These are phyloP conservation scores for Termitomyces sp. DNA, from an alignment of 768 basidiomycete genomes.

Conservation along the genomic window DNA sequence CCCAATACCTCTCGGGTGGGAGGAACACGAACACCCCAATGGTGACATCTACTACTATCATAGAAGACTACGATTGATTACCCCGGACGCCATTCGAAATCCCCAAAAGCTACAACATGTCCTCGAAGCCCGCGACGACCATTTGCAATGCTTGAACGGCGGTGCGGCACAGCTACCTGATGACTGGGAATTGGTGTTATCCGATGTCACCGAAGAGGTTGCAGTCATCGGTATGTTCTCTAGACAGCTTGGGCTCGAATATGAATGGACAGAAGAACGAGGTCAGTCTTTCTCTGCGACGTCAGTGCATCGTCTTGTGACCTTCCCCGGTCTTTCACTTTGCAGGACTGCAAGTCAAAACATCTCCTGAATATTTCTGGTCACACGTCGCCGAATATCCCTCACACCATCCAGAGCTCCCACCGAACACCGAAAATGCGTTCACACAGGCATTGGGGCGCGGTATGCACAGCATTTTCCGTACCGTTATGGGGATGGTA, in stretches of 20 bases:
- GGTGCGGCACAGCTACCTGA: conserved; percentile 27
- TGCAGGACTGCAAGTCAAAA: conserved; percentile 24
- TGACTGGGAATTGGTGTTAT: conserved; percentile 39
- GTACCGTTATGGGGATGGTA: not conserved
- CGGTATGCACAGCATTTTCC: conserved; percentile 1
- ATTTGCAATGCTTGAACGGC: conserved; percentile 29
- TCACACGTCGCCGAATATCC: conserved; percentile 40
- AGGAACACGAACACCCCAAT: conserved; percentile 36
- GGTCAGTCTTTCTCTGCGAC: conserved; percentile 19
- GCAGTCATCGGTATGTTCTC: conserved; percentile 38
- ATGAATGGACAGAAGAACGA: conserved; percentile 32
- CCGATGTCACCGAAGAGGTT: conserved; percentile 30
- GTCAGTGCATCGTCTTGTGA: not conserved
- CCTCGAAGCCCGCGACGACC: conserved; percentile 32
- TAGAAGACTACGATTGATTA: conserved; percentile 29
- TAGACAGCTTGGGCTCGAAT: conserved; percentile 25
- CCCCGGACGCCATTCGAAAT: conserved; percentile 36
- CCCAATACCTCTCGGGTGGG: conserved; percentile 27
- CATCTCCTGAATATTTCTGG: conserved; percentile 34
- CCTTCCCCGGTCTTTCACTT: not conserved
- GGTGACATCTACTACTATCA: conserved; percentile 44
- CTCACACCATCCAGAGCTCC: conserved; percentile 30
- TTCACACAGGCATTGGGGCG: not conserved
- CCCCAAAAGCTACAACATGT: conserved; percentile 28
- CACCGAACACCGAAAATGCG: not conserved